Conservation (phyloP, 192 early-diverging fungal species). For the Backusella australiensis region DNA sequence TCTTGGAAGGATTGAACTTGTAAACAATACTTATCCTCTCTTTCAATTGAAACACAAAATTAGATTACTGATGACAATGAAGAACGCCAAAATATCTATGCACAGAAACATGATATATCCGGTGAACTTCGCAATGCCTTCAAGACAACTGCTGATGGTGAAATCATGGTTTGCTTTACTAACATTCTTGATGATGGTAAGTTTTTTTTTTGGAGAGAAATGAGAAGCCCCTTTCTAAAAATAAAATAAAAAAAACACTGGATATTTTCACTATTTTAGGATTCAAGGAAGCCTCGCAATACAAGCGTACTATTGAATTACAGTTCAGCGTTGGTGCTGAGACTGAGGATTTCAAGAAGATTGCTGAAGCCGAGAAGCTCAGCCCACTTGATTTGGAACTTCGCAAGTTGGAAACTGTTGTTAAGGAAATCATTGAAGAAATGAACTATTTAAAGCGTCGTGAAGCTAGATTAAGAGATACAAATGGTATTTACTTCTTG, state of each 20-base stretch:
- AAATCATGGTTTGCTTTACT: constrained; percentile 85
- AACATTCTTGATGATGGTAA: constrained; percentile 63
- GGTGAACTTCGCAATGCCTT: constrained; percentile 64
- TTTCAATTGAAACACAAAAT: neutral
- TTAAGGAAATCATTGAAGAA: constrained; percentile 78
- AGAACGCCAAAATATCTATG: constrained; percentile 66
- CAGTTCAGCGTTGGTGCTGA: constrained; percentile 85
- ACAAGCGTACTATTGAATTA: constrained; percentile 66
- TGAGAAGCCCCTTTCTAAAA: no score
- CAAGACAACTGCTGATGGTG: constrained; percentile 82
- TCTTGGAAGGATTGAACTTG: neutral
- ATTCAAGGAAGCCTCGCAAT: constrained; percentile 48
- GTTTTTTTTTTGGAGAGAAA: neutral
- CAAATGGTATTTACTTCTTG: constrained; percentile 62
- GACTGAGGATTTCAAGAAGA: constrained; percentile 69
- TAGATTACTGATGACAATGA: constrained; percentile 73
- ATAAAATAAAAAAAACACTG: neutral
- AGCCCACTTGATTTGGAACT: constrained; percentile 90
- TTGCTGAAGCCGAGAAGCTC: constrained; percentile 77
- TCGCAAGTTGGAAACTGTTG: constrained; percentile 70
- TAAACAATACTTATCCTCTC: neutral
- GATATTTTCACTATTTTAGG: constrained; percentile 30
- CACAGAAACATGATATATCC: constrained; percentile 58
- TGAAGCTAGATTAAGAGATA: constrained; percentile 83
- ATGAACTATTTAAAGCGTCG: constrained; percentile 82